These are phyloP conservation scores for Euphorbia celastroides DNA, from an alignment of 441 rosid species.

Conservation along the genomic window DNA sequence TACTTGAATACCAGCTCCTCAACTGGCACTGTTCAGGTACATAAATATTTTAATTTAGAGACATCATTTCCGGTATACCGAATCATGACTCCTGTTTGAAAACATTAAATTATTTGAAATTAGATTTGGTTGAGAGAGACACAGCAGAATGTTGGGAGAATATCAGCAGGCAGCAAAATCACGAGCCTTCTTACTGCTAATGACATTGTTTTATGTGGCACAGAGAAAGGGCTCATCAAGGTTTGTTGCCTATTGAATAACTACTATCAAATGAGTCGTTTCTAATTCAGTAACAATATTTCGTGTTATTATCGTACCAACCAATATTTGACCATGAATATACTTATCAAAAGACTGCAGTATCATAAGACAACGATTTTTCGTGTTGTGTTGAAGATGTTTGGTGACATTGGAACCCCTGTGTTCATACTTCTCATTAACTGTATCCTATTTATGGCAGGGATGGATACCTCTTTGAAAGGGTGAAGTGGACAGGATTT, in stretches of 20 bases:
- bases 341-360: too few relatives aligned
- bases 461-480: conserved; percentile 76
- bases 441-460: conserved; percentile 28
- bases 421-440: too few relatives aligned
- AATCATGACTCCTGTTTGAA: too few relatives aligned
- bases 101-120: not conserved
- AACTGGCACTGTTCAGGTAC: conserved; percentile 74
- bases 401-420: too few relatives aligned
- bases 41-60: too few relatives aligned
- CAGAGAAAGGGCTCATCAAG: conserved; percentile 84
- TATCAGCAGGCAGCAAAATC: conserved; percentile 86
- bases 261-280: too few relatives aligned
- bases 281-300: too few relatives aligned
- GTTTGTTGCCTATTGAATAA: too few relatives aligned
- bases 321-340: too few relatives aligned
- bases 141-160: conserved; percentile 77
- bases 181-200: conserved; percentile 83
- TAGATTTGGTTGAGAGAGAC: conserved; percentile 87
- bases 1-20: conserved; percentile 73
- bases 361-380: too few relatives aligned
- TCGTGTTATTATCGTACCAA: too few relatives aligned
- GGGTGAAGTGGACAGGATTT: too few relatives aligned
- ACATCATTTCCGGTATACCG: not conserved
- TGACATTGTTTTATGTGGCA: conserved; percentile 73
- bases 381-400: not conserved